Conservation (phyloP, 139 green algal species). For the Chlamydomonas asymmetrica region DNA sequence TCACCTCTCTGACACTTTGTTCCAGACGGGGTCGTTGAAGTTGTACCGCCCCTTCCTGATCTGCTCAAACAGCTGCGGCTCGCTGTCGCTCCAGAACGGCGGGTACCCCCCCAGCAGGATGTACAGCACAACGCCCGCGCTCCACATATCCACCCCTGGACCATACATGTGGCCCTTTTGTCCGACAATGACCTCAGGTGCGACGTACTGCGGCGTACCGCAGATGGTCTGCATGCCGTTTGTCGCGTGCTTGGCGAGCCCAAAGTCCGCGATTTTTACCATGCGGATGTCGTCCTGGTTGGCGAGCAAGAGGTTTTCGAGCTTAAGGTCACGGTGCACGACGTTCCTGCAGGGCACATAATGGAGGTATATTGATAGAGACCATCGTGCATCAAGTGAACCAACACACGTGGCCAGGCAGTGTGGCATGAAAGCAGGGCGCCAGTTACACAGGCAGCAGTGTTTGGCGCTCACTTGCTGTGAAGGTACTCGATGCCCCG, state of each 20-base stretch:
- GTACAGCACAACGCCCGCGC: conserved; percentile 74
- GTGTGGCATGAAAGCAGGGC: too few species aligned
- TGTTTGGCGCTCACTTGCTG: conserved; percentile 55
- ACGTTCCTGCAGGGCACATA: conserved; percentile 53
- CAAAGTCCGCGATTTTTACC: conserved; percentile 85
- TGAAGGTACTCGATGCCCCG: conserved; percentile 85
- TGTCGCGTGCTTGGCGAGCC: conserved; percentile 74
- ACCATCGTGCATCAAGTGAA: too few species aligned
- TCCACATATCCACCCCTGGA: conserved; percentile 77
- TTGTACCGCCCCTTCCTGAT: conserved; percentile 76
- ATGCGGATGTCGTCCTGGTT: conserved; percentile 65
- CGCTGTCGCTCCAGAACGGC: conserved; percentile 88
- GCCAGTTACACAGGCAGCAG: neutral
- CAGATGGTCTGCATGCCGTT: conserved; percentile 80
- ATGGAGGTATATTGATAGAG: too few species aligned
- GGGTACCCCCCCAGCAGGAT: conserved; percentile 90
- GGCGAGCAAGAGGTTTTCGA: conserved; percentile 93
- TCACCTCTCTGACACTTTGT: conserved; percentile 65
- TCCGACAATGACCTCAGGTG: conserved; percentile 87
- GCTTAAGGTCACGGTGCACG: conserved; percentile 89
- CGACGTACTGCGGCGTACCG: conserved; percentile 91
- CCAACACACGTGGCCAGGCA: too few species aligned
- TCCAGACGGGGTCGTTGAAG: conserved; percentile 86
- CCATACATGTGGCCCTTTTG: conserved; percentile 38
- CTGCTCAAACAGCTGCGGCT: conserved; percentile 87